phyloP scores from a whole-genome alignment of 2,329 filamentous ascomycete genomes.

The Basipetospora chlamydospora region DNA sequence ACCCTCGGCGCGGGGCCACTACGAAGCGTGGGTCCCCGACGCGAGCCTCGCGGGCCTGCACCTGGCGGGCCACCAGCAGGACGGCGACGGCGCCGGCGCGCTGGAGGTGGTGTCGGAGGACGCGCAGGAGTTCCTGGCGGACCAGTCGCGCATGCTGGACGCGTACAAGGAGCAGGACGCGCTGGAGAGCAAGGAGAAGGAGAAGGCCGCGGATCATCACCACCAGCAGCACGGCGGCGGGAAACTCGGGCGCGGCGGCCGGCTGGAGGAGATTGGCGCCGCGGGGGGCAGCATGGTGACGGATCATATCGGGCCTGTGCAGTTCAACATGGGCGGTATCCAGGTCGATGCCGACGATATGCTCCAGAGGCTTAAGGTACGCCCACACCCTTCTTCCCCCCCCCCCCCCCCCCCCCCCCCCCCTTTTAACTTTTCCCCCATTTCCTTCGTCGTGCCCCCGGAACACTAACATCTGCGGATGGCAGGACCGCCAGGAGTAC shows the following conservation, averaged over 20 bases:
- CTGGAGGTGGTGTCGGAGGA: constrained; percentile 51
- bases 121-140: constrained; percentile 61
- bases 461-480: background rate
- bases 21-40: constrained; percentile 68
- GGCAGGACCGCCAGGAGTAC: constrained; percentile 42
- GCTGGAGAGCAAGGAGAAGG: constrained; percentile 14
- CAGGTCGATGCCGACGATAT: constrained; percentile 92
- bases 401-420: background rate
- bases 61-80: constrained; percentile 34
- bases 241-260: constrained; percentile 15
- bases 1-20: constrained; percentile 19
- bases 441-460: background rate
- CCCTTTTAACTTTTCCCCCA: background rate
- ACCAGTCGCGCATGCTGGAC: constrained; percentile 66
- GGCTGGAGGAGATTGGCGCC: constrained; percentile 5
- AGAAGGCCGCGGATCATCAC: constrained; percentile 18
- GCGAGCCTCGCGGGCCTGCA: constrained; percentile 50
- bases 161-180: constrained; percentile 40
- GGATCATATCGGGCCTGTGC: constrained; percentile 83
- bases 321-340: constrained; percentile 97
- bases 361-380: constrained; percentile 71
- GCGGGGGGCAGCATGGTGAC: constrained; percentile 30
- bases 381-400: background rate
- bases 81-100: constrained; percentile 21
- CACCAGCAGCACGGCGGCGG: constrained; percentile 12